These are phyloP conservation scores for Clausena lansium DNA, from an alignment of 345 rosid genomes.

Conservation along the genomic window DNA sequence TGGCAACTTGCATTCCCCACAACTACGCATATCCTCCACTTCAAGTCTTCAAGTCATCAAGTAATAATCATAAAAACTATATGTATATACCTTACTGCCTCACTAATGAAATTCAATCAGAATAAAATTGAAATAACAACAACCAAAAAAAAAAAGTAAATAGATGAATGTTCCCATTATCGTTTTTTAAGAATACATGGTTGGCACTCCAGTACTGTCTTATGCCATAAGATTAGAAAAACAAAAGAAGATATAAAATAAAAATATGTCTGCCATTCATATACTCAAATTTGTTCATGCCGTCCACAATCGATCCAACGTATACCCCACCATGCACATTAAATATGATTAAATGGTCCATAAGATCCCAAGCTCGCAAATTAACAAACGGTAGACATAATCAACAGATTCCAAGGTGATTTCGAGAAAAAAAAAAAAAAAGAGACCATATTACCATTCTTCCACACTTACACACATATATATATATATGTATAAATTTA, in stretches of 20 bases:
- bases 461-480: too few species aligned
- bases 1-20: not conserved
- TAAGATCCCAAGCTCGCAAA: not conserved
- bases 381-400: slow-evolving; percentile 16
- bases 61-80: not conserved
- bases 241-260: not conserved
- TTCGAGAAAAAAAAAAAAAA: not conserved
- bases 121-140: not conserved
- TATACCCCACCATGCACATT: slow-evolving; percentile 31
- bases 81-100: too few species aligned
- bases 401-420: not conserved
- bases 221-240: not conserved
- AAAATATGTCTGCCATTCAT: slow-evolving; percentile 38
- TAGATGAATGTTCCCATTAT: slow-evolving; percentile 14
- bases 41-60: too few species aligned
- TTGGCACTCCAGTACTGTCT: not conserved
- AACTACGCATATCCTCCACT: not conserved
- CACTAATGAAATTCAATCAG: not conserved
- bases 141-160: not conserved
- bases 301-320: slow-evolving; percentile 20
- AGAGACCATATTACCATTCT: too few species aligned
- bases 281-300: slow-evolving; percentile 17
- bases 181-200: not conserved
- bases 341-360: not conserved
- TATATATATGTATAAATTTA: too few species aligned